phyloP scores from a whole-genome alignment of 768 basidiomycete species.

The Leccinum broughii region DNA sequence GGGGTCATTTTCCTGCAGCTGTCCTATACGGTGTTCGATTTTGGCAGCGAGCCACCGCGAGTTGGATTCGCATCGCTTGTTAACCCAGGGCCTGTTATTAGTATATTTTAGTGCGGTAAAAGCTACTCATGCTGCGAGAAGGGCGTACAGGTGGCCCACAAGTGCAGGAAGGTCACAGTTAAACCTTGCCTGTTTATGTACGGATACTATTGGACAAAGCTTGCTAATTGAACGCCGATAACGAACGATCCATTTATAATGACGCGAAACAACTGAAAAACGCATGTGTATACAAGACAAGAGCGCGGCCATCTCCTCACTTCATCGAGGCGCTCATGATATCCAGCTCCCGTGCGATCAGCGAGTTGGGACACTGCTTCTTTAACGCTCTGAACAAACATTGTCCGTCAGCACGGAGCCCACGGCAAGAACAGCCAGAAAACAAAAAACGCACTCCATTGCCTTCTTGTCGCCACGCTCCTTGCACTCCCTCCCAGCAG shows the following conservation, averaged over 20 bases:
- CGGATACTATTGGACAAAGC: not conserved
- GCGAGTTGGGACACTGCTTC: conserved; percentile 73
- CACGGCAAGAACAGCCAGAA: no score
- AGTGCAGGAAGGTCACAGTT: no score
- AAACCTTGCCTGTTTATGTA: no score
- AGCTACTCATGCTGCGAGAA: no score
- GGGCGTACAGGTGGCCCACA: no score
- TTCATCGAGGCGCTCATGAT: conserved; percentile 66
- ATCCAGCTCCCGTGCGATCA: conserved; percentile 79
- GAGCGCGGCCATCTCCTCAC: conserved; percentile 36
- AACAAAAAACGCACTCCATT: conserved; percentile 65
- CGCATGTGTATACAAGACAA: not conserved
- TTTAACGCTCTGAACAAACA: conserved; percentile 58
- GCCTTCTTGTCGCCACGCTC: conserved; percentile 83
- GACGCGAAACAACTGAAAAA: not conserved
- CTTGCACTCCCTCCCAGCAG: conserved; percentile 87
- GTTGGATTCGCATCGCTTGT: no score
- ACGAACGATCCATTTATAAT: no score
- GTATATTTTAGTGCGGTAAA: no score
- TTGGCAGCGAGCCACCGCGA: no score
- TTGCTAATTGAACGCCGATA: not conserved
- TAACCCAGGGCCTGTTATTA: no score
- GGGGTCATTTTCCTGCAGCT: no score
- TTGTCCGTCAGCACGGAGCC: conserved; percentile 1
- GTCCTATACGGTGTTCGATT: no score